Evolutionary conservation across 78 protist species (phyloP).

Genomic region (Dictyostelium brefeldianum): DNA sequence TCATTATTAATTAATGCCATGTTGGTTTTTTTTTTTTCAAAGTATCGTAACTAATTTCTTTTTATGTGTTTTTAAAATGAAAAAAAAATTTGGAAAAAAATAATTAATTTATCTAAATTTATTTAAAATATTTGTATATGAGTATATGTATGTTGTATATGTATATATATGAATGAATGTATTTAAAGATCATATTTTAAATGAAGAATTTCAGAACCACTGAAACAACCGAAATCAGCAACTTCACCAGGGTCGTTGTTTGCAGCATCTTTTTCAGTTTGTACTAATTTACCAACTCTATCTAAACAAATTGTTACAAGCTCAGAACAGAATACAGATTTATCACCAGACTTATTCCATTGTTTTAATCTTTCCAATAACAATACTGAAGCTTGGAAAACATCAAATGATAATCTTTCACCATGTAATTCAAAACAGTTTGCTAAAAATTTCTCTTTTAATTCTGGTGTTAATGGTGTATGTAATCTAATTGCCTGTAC

Average conservation of each 20-base stretch:
- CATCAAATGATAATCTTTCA: slow-evolving; percentile 30
- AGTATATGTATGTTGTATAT: too few species aligned
- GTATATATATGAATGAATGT: not conserved
- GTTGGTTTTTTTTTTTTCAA: too few species aligned
- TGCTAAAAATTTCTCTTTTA: slow-evolving; percentile 15
- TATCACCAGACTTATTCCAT: slow-evolving; percentile 10
- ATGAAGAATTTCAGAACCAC: not conserved
- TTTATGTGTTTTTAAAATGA: too few species aligned
- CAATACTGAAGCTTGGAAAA: slow-evolving; percentile 21
- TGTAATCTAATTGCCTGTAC: slow-evolving; percentile 12
- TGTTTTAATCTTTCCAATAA: slow-evolving; percentile 6
- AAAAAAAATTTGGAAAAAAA: too few species aligned
- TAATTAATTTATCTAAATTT: too few species aligned
- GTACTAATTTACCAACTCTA: not conserved
- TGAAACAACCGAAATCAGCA: slow-evolving; percentile 18
- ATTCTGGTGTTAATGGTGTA: not conserved
- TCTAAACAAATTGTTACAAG: not conserved
- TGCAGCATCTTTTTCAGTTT: not conserved
- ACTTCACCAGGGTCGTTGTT: slow-evolving; percentile 52
- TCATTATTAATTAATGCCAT: too few species aligned
- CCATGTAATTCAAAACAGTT: slow-evolving; percentile 36
- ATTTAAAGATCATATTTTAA: slow-evolving; percentile 45
- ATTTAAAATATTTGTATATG: too few species aligned
- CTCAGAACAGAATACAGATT: slow-evolving; percentile 53
- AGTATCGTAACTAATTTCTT: too few species aligned